Evolutionary conservation across 306 rosid genomes (phyloP), one percentile per base, ranked within the genome.

Genomic region (Quercus glauca): DNA sequence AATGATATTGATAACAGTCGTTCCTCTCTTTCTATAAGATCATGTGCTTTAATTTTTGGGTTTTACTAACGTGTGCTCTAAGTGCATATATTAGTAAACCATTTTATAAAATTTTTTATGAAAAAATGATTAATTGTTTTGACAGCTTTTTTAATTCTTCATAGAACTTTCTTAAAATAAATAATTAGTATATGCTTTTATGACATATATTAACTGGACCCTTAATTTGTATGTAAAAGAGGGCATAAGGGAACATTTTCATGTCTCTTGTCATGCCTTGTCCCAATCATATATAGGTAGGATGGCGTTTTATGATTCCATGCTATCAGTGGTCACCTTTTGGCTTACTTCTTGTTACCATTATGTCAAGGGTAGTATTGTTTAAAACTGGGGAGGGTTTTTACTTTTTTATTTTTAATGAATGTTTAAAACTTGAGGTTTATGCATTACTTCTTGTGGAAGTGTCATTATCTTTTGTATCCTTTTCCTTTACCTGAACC

Each of bases 361-460:
- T 65, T 63, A 37, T 28, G 49, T 75, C 45, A 26, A 63, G 7
- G 76, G 26, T 33, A 33, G 31, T 41, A 43, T 60, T 10, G 43
- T 28, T 49, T 7, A 12, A 45, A 45, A 45, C 21, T 43, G 7
- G 23, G 19, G 37, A 6, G 9, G 43, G 43, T 1, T 37, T 37
- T 37, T 37, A 37, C 43, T 37, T 37, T 37, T 37, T 37, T 1
- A 37, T 37, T 37, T 37, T 37, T 37, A 37, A 37, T 37, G 43
- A 37, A 37, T 5, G 21, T 29, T 49, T 23, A 6, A 49, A 49
- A 49, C 45, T 55, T 7, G 17, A 43, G 19, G 19, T 52, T 26
- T 71, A 35, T 78, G 74, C 55, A 73, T 90, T 85, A 83, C 93
- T 82, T 86, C 79, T 51, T 20, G 14, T 53, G 59, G n/a, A 84